Evolutionary conservation across 2,329 filamentous ascomycete species (phyloP).

Genomic region (Alternaria viburni): DNA sequence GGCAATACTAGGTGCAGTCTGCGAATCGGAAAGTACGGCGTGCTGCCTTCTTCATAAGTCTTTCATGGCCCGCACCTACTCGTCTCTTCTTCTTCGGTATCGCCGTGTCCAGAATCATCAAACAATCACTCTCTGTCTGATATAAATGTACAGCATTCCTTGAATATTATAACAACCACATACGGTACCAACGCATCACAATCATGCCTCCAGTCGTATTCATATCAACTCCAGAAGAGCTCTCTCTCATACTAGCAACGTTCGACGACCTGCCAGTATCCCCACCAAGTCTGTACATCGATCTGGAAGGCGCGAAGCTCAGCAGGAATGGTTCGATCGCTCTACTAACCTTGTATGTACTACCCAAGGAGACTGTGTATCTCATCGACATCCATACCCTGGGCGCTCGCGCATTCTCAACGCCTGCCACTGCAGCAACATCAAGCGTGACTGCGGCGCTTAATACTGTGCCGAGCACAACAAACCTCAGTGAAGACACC

Average conservation of each 20-base stretch:
- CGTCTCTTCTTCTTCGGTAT: background rate
- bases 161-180: background rate
- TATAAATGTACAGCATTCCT: background rate
- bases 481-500: background rate
- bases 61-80: background rate
- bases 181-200: background rate
- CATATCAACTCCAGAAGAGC: background rate
- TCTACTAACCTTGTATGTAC: conserved; percentile 15
- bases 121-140: background rate
- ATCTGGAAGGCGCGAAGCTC: conserved; percentile 35
- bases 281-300: conserved; percentile 20
- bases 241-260: background rate
- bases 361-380: conserved; percentile 15
- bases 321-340: conserved; percentile 31
- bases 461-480: background rate
- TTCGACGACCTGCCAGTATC: background rate
- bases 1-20: background rate
- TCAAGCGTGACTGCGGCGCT: background rate
- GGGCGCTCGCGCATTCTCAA: conserved; percentile 32
- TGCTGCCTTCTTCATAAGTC: background rate
- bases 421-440: conserved; percentile 24
- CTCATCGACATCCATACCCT: conserved; percentile 42
- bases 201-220: background rate
- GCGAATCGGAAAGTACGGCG: background rate
- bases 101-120: background rate